Conservation (phyloP, 345 rosid genomes). For the Corymbia maculata region DNA sequence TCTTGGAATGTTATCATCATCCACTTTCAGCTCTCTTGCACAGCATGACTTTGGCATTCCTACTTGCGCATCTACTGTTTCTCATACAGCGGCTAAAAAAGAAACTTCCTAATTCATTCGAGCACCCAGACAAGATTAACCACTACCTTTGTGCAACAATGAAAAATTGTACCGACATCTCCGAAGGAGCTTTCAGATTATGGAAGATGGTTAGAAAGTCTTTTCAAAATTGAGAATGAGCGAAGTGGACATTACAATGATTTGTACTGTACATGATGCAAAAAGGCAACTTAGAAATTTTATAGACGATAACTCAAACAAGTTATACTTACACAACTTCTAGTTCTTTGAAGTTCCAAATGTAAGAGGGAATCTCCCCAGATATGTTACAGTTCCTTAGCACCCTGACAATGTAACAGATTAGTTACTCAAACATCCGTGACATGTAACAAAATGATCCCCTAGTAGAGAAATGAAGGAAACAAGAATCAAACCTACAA, state of each 20-base stretch:
- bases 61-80: background rate
- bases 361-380: constrained; percentile 15
- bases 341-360: constrained; percentile 8
- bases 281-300: background rate
- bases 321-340: constrained; percentile 10
- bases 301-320: background rate
- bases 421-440: background rate
- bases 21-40: background rate
- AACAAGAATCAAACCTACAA: constrained; percentile 18
- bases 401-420: constrained; percentile 15
- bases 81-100: background rate
- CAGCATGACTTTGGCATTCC: background rate
- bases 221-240: background rate
- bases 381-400: constrained; percentile 30
- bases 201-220: background rate
- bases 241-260: background rate
- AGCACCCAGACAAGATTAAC: background rate
- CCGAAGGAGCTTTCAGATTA: background rate
- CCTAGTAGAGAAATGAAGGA: background rate
- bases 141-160: background rate
- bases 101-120: background rate
- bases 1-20: background rate
- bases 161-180: background rate
- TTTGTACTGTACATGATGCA: background rate
- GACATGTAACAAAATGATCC: background rate